Evolutionary conservation across 164 flowering plant species (phyloP), one percentile per base, ranked within the genome.

Genomic region (Magnolia kwangsiensis): DNA sequence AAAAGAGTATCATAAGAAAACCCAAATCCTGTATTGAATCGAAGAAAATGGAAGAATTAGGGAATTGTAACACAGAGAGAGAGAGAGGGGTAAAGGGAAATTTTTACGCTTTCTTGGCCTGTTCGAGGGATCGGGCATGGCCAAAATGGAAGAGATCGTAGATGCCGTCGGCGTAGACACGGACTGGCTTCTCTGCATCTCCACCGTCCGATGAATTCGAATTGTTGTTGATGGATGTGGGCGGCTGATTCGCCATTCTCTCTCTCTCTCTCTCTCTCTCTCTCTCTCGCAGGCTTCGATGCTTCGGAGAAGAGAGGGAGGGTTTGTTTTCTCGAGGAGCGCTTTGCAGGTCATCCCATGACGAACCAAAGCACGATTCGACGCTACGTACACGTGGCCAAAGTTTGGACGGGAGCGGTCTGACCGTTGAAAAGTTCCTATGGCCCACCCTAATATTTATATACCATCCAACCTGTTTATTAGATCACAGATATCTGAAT

Each of bases 131-230:
- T 69, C 97, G 89, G 63, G 98, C 98, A 75, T 94, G 98, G 79
- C 98, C 98, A 77, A 89, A 94, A 80, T 94, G 98, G 88, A 94
- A 94, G 86, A 94, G 97, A 87, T 94, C 97, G 87, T 94, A 94
- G 82, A 78, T 78, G 13, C 80, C 80, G 24, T 78, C 80, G 14
- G 77, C 77, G 45, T 74, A 78, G 8, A 78, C 80, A 8, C 80
- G 77, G 27, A 73, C 58, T 7, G 76, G 80, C 72, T 14, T 51
- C 64, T 27, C 77, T n/a, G 19, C 37, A 27, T 50, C 69, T 21
- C n/a, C 14, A 50, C 72, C 72, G 18, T n/a, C 18, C 19, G 37
- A 45, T 21, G 72, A 58, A 27, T n/a, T 29, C 27, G 59, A 49
- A 50, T n/a, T 14, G 59, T 11, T 50, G 59, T 11, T 31, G 29